Base-by-base conservation (phyloP, 2,329 filamentous ascomycete species). In the Daldinia sp. region DNA sequence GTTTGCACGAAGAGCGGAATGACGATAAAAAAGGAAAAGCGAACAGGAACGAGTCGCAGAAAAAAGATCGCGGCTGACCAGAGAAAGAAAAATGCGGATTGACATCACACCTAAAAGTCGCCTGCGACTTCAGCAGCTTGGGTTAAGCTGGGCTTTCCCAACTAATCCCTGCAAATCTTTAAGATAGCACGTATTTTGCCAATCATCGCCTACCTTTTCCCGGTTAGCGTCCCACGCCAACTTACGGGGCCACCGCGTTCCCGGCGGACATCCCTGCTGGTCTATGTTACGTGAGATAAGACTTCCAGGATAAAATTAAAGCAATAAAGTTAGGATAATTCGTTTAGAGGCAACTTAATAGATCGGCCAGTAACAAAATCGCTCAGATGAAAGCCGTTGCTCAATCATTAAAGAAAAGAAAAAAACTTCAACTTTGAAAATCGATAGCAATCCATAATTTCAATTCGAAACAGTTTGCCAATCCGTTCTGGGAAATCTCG, bases 101-200 rank as follows among this genome's bases (percentile, higher is more conserved):
- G 62, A 67, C 63, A 65, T 67, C 64, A 65, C 53, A 62, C 30
- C 56, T 63, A 37, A 60, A 51, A 37, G 34, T 58, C 21, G 45
- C 58, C 58, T 45, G 39, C 21, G 39, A 11, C n/a, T 27, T 25
- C 39, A 45, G 39, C 21, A 45, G 39, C 21, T 25, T 25, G 21
- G 39, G 8, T 43, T 27, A 27, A 13, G 13, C 39, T 27, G 13
- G 21, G 39, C 39, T 45, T 45, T 32, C 48, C 43, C 50, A 55
- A 50, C 13, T 15, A 27, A 27, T 39, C 47, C 47, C 11, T 50
- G 47, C 8, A 35, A 50, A 23, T 50, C 19, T 15, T 23, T 25
- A 50, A n/a, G 47, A 50, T 50, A 50, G 35, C 45, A 48, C 21
- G 6, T 48, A 11, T 48, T 48, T 48, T 5, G 6, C 45, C 45